A percentile compares a stretch with the other conserved stretches of the same genome.
Evolutionary conservation across 2,329 filamentous ascomycete species (phyloP).

Genomic region (Bipolaris oryzae): DNA sequence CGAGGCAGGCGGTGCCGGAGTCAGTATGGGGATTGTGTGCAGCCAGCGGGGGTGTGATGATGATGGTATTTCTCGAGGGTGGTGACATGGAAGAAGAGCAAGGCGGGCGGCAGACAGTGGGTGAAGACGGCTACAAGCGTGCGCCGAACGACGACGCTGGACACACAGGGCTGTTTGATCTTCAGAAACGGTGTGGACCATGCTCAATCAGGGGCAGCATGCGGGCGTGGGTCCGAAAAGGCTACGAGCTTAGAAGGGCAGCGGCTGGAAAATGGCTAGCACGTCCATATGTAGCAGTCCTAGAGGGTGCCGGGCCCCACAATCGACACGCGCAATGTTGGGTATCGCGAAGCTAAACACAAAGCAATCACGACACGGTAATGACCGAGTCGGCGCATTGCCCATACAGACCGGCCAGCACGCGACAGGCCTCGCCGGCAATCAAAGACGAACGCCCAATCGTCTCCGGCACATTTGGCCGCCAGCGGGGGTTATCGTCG

Average conservation of each 20-base stretch:
- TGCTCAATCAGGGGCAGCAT: constrained; percentile 40
- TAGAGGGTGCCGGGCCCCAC: constrained; percentile 37
- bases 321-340: constrained; percentile 42
- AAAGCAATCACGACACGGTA: constrained; percentile 20
- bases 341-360: constrained; percentile 36
- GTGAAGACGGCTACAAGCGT: constrained; percentile 27
- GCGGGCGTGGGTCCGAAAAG: constrained; percentile 39
- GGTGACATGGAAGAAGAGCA: constrained; percentile 34
- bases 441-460: constrained; percentile 27
- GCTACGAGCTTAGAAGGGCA: constrained; percentile 41
- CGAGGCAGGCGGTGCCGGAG: constrained; percentile 10
- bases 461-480: constrained; percentile 28
- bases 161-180: constrained; percentile 35
- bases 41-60: constrained; percentile 24
- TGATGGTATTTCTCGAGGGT: constrained; percentile 24
- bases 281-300: constrained; percentile 31
- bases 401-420: constrained; percentile 22
- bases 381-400: constrained; percentile 10
- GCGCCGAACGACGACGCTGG: constrained; percentile 32
- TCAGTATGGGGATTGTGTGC: constrained; percentile 12
- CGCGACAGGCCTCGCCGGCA: constrained; percentile 21
- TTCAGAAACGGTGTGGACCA: constrained; percentile 30
- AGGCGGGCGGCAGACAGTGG: constrained; percentile 16
- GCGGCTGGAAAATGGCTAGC: constrained; percentile 38
- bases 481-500: constrained; percentile 17